These are phyloP conservation scores for Schwanniomyces vanrijiae DNA, from an alignment of 805 yeast genomes.

Conservation along the genomic window DNA sequence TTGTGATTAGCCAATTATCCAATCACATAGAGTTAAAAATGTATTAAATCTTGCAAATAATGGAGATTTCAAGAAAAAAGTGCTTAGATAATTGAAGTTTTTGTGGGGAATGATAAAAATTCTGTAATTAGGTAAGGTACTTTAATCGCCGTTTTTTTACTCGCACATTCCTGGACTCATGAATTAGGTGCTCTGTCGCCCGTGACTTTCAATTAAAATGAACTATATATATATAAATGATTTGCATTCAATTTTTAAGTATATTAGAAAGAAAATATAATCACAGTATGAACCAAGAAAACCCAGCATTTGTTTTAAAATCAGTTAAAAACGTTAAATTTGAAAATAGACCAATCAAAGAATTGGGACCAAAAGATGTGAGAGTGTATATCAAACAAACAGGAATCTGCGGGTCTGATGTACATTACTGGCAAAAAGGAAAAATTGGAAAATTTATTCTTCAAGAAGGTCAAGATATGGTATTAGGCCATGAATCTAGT, in stretches of 20 bases:
- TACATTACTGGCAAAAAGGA: constrained; percentile 19
- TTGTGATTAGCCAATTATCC: no score
- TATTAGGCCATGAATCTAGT: constrained; percentile 46
- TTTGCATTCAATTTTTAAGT: not conserved
- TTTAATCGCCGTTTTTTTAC: no score
- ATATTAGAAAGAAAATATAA: not conserved
- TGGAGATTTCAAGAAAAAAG: no score
- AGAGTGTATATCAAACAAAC: constrained; percentile 18
- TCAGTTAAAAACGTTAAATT: constrained; percentile 12
- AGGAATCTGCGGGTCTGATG: constrained; percentile 22
- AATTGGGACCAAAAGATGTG: constrained; percentile 15
- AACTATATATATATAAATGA: not conserved
- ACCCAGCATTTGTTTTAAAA: constrained; percentile 15
- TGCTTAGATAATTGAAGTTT: no score
- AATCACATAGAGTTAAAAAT: no score
- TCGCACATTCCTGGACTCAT: no score
- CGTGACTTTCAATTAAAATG: not conserved
- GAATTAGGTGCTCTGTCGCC: not conserved
- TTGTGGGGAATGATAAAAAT: no score
- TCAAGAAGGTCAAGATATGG: constrained; percentile 25
- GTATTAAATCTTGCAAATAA: no score
- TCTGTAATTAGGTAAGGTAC: no score
- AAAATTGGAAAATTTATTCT: constrained; percentile 29
- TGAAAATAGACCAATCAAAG: constrained; percentile 12
- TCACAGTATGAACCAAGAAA: constrained; percentile 6